Base-by-base conservation (phyloP, 176 grass and related monocot genomes). In the Carex cristatella region DNA sequence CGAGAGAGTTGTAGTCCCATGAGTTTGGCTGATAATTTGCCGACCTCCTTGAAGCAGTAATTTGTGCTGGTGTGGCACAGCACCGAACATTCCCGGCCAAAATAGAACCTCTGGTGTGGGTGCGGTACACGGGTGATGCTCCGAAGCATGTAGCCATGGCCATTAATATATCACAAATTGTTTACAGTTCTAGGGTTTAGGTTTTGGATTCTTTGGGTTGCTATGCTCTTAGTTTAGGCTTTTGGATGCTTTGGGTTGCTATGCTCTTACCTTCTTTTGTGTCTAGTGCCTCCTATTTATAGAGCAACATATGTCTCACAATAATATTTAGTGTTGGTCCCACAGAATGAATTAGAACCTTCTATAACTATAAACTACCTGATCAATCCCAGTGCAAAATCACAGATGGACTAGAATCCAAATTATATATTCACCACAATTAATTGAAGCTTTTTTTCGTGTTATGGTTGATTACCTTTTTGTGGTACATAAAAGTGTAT, bases 1-100 rank as follows among this genome's bases (percentile, higher is more conserved):
- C 18, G 18, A 87, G 60, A 15, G 61, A 87, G 16, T 58, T 70
- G 11, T 87, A 87, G 70, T 87, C 81, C 88, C 85, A 90, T 0
- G 70, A 61, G 63, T 55, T 90, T 35, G 88, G 85, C 4, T 78
- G 62, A 54, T 90, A 90, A 53, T 87, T 90, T 11, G 81, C 85
- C 3, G 88, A 90, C 70, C 81, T 85, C 18, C 88, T 75, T 10
- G 38, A 80, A 23, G 62, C 58, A 7, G 51, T 64, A 49, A 49
- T 49, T 49, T 85, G 35, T 11, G 4, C 55, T 4, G 35, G 15
- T 42, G 57, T 61, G 7, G 68, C 68, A 9, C 7, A 71, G 79
- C 79, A 81, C 55, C 79, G 19, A 16, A 81, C 79, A 81, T 61
- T 81, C 4, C 57, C 32, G 7, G 49, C 31, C 33, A 35, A 61